Evolutionary conservation across 495 filamentous ascomycete species (phyloP), one percentile per base, ranked within the genome.

Genomic region (Bathelium albidoporum): DNA sequence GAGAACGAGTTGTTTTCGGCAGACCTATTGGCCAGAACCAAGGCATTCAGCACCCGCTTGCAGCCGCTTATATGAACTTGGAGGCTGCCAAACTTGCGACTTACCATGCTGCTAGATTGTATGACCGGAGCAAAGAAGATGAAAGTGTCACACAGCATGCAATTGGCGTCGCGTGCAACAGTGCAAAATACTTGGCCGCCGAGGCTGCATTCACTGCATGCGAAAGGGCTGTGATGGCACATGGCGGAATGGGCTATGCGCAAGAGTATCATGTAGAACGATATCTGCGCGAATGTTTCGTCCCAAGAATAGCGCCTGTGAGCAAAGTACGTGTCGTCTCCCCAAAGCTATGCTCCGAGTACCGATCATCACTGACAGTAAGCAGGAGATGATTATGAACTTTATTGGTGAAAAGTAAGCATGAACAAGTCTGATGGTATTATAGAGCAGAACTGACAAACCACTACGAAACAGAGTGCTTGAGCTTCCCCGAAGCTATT

Each of bases 231-330:
- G 73, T 77, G 66, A 63, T 90, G 64, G 81, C 81, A 16, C 84
- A 86, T 64, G 88, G 87, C 10, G 88, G 87, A 0, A 90, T 91
- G 85, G 87, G 87, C 2, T 91, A 91, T 72, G 88, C 88, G 1
- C 79, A 83, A 64, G 87, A 92, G 69, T 90, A 88, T 68, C 85
- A 90, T 72, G 88, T 91, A 0, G 89, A 93, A 74, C 76, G 88
- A 26, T 91, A 87, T 73, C 73, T 91, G 61, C 76, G 88, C 32
- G 89, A 91, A 71, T 86, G 83, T 62, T 80, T 90, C 49, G 87
- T 91, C 24, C 88, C 89, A 18, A 75, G 88, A 22, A 87, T 93
- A 58, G 87, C 88, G 5, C 88, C 87, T 1, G 85, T 91, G 1
- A 88, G 85, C 71, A 77, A 85, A 61, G 76, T 77, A 62, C 74